Evolutionary conservation across 169 alveolate species (phyloP).

Genomic region (Blepharisma undulans): DNA sequence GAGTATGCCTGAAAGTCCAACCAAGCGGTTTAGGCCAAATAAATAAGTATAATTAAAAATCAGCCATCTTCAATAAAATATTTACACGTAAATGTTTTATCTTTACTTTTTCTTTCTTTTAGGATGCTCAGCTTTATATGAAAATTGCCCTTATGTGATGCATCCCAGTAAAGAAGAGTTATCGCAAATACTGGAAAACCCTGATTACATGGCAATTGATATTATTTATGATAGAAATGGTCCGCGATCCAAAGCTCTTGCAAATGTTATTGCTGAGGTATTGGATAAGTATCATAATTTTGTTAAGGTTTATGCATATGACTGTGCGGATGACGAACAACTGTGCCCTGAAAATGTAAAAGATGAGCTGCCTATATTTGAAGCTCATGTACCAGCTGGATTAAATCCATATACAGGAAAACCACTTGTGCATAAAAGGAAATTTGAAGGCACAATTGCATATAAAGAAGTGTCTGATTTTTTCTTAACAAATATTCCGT

Average conservation of each 20-base stretch:
- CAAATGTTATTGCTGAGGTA: not conserved
- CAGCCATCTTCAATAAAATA: not conserved
- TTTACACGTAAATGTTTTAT: not conserved
- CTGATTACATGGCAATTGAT: not conserved
- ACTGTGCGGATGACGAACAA: slow-evolving; percentile 4
- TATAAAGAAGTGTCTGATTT: not conserved
- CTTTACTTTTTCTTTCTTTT: not conserved
- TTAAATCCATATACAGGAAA: slow-evolving; percentile 8
- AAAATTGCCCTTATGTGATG: not conserved
- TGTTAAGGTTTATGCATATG: not conserved
- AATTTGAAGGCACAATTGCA: slow-evolving; percentile 13
- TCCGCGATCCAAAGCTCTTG: not conserved
- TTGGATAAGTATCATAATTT: not conserved
- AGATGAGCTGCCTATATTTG: not conserved
- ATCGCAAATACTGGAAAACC: not conserved
- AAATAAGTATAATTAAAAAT: not conserved
- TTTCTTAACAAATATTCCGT: not conserved
- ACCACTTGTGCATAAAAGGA: not conserved
- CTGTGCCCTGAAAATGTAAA: not conserved
- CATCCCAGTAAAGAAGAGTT: not conserved
- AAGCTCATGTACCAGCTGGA: slow-evolving; percentile 24
- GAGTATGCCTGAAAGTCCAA: not conserved
- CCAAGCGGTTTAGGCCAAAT: not conserved
- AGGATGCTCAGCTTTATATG: not conserved
- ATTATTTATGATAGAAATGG: slow-evolving; percentile 6